Evolutionary conservation across 495 filamentous ascomycete genomes (phyloP), one percentile per base, ranked within the genome.

Genomic region (Ascobolus immersus): DNA sequence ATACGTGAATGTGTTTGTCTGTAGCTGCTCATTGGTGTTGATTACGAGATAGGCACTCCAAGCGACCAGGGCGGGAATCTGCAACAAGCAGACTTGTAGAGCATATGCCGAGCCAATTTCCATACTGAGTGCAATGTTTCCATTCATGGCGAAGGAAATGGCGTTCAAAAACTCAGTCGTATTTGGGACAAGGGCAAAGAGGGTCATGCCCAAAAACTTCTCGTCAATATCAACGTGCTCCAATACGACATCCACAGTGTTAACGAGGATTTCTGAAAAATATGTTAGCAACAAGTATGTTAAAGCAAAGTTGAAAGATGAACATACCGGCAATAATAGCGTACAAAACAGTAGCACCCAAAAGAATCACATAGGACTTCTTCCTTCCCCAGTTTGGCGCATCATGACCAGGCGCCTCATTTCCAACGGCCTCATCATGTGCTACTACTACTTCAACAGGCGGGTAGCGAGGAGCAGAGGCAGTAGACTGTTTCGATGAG

Each of bases 111-210:
- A 91, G 41, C 86, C 86, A 41, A 99, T 94, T 50, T 99, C 86
- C 89, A 99, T 94, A 26, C 79, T 90, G 17, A 99, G 61, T 0
- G 86, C 86, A 48, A 99, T 94, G 53, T 99, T 99, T n/a, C 86
- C 86, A 45, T 99, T 94, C 89, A 99, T 99, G 27, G 86, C 86
- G 52, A 99, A 99, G 2, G 81, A 92, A 36, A 99, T 94, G 47
- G 89, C 86, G 50, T 99, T 99, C 77, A 99, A 49, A 47, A 99
- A 99, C 52, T 99, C 86, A 15, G 86, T 99, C 12, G 86, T 94
- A 51, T 94, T 99, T 1, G 86, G 86, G 17, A 99, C 86, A 38
- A 99, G 61, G 5, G 89, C 84, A 48, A 99, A 99, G 28, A 99
- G 59, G 21, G 89, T 94, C 39, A 99, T 90, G 27, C 86, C 86